A percentile compares a stretch with the other conserved stretches of the same genome.
phyloP scores from a whole-genome alignment of 805 yeast species.

The Babjeviella inositovora region DNA sequence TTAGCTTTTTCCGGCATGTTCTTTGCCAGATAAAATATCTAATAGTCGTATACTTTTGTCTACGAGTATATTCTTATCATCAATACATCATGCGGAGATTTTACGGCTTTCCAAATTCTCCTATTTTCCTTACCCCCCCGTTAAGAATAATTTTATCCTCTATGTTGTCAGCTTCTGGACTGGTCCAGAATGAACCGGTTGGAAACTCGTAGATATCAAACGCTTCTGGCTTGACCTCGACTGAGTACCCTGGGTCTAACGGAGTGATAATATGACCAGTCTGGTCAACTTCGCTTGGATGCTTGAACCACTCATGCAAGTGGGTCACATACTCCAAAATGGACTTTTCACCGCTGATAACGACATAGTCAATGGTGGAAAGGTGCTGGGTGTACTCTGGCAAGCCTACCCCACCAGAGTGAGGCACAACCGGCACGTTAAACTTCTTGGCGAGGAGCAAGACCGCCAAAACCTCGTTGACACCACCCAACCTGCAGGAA shows the following conservation, averaged over 20 bases:
- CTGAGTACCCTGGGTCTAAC: constrained; percentile 13
- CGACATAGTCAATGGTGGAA: constrained; percentile 12
- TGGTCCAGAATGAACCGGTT: constrained; percentile 11
- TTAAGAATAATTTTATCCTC: not conserved
- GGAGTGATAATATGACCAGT: constrained; percentile 14
- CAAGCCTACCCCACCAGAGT: constrained; percentile 16
- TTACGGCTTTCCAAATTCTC: too few species aligned
- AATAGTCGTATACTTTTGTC: too few species aligned
- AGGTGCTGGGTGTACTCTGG: constrained; percentile 16
- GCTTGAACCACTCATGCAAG: constrained; percentile 10
- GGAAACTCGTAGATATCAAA: constrained; percentile 10
- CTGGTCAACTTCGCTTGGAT: constrained; percentile 10
- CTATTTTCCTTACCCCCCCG: too few species aligned
- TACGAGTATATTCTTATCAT: too few species aligned
- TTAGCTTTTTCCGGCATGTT: too few species aligned
- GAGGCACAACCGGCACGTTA: constrained; percentile 14
- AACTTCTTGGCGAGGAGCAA: constrained; percentile 14
- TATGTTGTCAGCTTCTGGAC: not conserved
- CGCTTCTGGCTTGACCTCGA: constrained; percentile 9
- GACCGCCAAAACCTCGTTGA: constrained; percentile 14
- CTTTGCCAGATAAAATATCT: too few species aligned
- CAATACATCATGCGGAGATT: too few species aligned
- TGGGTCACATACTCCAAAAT: constrained; percentile 13
- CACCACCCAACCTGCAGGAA: constrained; percentile 15
- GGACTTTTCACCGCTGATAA: constrained; percentile 11